A percentile compares a stretch with the other conserved stretches of the same genome.
Conservation (phyloP, 2,329 filamentous ascomycete genomes). For the Aspergillus ochraceus region DNA sequence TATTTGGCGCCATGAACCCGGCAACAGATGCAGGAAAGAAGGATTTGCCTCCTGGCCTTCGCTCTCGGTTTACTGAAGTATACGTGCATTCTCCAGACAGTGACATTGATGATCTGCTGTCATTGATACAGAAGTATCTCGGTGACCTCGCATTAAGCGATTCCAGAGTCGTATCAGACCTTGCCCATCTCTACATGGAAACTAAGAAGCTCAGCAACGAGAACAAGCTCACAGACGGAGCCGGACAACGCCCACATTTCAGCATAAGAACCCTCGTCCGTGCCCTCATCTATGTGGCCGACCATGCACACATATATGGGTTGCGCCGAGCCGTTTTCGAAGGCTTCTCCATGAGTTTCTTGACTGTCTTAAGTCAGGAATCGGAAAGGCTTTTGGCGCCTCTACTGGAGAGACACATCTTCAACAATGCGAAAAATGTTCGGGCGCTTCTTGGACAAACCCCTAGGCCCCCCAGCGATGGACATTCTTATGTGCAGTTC, state of each 20-base stretch:
- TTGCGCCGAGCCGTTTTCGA: conserved; percentile 85
- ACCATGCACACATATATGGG: conserved; percentile 80
- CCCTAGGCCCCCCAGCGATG: conserved; percentile 75
- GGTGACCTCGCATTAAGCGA: conserved; percentile 70
- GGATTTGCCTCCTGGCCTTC: conserved; percentile 82
- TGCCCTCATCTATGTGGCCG: conserved; percentile 81
- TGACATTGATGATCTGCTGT: conserved; percentile 80
- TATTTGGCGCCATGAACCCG: conserved; percentile 99
- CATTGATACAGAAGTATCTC: conserved; percentile 86
- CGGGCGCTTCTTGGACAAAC: conserved; percentile 75
- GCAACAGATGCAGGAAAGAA: conserved; percentile 97
- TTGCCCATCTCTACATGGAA: conserved; percentile 83
- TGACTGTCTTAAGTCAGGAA: conserved; percentile 79
- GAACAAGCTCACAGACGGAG: conserved; percentile 87
- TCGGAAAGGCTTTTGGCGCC: conserved; percentile 79
- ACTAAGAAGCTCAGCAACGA: conserved; percentile 79
- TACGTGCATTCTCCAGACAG: conserved; percentile 90
- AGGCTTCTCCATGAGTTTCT: conserved; percentile 96
- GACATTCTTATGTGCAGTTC: conserved; percentile 76
- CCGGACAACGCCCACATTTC: conserved; percentile 94
- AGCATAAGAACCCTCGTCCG: conserved; percentile 92
- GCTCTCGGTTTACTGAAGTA: conserved; percentile 91
- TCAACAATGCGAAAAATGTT: conserved; percentile 67
- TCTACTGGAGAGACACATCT: conserved; percentile 76
- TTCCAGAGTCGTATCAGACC: conserved; percentile 72